Evolutionary conservation across 306 rosid species (phyloP), one percentile per base, ranked within the genome.

Genomic region (Lathyrus sativus): DNA sequence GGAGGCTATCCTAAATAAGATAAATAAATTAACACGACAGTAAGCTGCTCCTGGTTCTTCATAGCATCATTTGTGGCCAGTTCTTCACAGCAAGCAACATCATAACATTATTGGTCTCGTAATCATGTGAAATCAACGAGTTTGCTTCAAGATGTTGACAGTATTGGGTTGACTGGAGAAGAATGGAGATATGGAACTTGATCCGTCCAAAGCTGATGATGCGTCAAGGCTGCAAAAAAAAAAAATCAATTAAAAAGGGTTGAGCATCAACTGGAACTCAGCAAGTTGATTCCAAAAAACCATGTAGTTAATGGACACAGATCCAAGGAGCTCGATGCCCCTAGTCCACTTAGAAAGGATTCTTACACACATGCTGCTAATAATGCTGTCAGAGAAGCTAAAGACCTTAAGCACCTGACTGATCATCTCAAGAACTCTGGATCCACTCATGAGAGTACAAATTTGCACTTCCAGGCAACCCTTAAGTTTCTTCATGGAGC

Each of bases 401-500:
- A 53, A 80, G 92, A 85, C 77, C 82, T 95, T 18, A 95, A 95
- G 84, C 97, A 91, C 75, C 74, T 87, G 73, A 97, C 97, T 8
- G 99, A 95, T 65, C 99, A 97, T 63, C 57, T 88, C 19, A 95
- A 85, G 99, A 81, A 87, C 77, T 28, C 90, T 17, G 96, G 95
- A 65, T 91, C 95, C 66, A 62, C 56, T 76, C 71, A 17, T 24
- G 99, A 95, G 74, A 82, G 92, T 70, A 87, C 90, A 0, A 84
- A 81, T 68, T 37, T 81, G 64, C 91, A 95, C 88, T 91, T 95
- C 82, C 76, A 95, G 86, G 97, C 99, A 1, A 92, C 95, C 59
- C 88, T 95, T 51, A 95, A 91, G 89, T 95, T 95, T 88, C 97
- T 95, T 80, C 78, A 84, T 74, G 99, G 96, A 64, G 96, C 97